A percentile compares a stretch with the other conserved stretches of the same genome.
These are phyloP conservation scores for Talaromyces sp. DNA, from an alignment of 2,329 filamentous ascomycete genomes.

Conservation along the genomic window DNA sequence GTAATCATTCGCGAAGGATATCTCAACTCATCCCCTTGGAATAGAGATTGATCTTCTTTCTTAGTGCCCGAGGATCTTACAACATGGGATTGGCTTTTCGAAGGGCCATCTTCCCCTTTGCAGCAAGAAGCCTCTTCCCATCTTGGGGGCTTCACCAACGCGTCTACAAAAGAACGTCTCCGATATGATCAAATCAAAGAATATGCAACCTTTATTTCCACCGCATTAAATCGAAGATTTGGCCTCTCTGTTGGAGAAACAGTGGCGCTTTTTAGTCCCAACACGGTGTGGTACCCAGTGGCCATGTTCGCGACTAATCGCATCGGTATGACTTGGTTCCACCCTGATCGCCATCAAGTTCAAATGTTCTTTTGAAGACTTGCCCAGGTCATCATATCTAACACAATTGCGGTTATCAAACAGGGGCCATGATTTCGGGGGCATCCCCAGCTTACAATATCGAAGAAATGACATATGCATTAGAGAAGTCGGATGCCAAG, in stretches of 20 bases:
- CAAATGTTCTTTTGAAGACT: too few relatives aligned
- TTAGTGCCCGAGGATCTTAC: constrained; percentile 13
- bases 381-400: too few relatives aligned
- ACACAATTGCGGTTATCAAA: not conserved
- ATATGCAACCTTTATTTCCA: constrained; percentile 62
- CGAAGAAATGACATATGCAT: constrained; percentile 69
- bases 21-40: not conserved
- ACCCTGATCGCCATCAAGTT: not conserved
- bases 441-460: constrained; percentile 67
- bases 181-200: constrained; percentile 61
- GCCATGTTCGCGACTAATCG: constrained; percentile 61
- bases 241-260: constrained; percentile 59
- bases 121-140: constrained; percentile 17
- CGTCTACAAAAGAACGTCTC: constrained; percentile 60
- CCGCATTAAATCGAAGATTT: constrained; percentile 60
- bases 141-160: constrained; percentile 55
- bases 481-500: constrained; percentile 60
- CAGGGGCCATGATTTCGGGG: constrained; percentile 59
- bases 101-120: constrained; percentile 4
- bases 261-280: constrained; percentile 64
- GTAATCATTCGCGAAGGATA: not conserved
- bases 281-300: constrained; percentile 69
- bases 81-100: constrained; percentile 17
- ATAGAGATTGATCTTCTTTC: not conserved
- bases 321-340: constrained; percentile 36